Evolutionary conservation across 1,139 yeast species (phyloP), one percentile per base, ranked within the genome.

Genomic region (Spencermartinsiella ligniputridi): DNA sequence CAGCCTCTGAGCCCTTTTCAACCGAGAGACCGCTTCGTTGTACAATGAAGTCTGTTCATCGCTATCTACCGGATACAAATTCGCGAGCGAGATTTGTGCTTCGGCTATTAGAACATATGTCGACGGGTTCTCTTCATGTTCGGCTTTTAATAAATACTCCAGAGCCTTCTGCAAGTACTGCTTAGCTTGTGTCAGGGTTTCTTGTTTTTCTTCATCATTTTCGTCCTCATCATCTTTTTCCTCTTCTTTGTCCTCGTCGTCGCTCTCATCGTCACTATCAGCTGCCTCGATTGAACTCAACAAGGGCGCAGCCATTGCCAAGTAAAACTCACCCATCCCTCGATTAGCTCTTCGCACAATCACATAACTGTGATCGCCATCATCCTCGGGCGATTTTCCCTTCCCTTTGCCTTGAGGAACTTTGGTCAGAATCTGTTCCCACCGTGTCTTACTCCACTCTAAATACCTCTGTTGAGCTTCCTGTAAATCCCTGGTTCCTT

Each of bases 41-140:
- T 89, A 89, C 44, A 74, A 66, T 12, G 69, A 56, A 49, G 81
- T 84, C 64, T 87, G 95, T 39, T 81, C 81, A 30, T 68, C 66
- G 43, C 84, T 74, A 32, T 83, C 89, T 35, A 77, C 67, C 9
- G 80, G 84, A 52, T 75, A 71, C 47, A 88, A 61, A 58, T 89
- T 89, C 8, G 90, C 97, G 54, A 86, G 68, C 12, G 83, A 77
- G 30, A 90, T 85, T 60, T 79, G 72, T 1, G 95, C 90, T 62
- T 92, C 97, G 2, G 96, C 96, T 37, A 84, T 53, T 40, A 77
- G 76, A 4, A 81, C 96, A 84, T 92, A 83, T 6, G 83, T 72
- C 48, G 82, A 83, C 0, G 95, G 95, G 32, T 83, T 87, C 42
- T 82, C 87, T 24, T 78, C 79, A 42, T 80, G 78, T 61, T 81